A percentile compares a stretch with the other conserved stretches of the same genome.
Evolutionary conservation across 345 rosid genomes (phyloP).

Genomic region (Euphorbia pulcherrima): DNA sequence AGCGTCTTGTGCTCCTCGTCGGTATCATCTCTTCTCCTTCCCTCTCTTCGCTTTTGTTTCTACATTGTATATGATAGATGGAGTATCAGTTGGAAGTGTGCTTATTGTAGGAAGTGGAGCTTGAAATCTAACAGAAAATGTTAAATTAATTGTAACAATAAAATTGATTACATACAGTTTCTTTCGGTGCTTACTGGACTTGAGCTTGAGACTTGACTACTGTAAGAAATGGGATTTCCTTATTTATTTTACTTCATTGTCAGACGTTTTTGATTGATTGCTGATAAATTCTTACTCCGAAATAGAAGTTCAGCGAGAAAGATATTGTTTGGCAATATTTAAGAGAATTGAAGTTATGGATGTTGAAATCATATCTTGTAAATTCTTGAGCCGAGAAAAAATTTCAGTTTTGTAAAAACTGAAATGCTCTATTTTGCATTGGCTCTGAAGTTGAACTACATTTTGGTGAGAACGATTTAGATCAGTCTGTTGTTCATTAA

Average conservation of each 20-base stretch:
- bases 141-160: neutral
- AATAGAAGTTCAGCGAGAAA: neutral
- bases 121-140: neutral
- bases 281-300: neutral
- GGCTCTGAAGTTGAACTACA: neutral
- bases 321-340: neutral
- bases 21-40: conserved; percentile 33
- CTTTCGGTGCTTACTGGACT: neutral
- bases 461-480: neutral
- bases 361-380: neutral
- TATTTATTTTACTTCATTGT: neutral
- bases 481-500: neutral
- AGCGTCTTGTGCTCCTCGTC: conserved; percentile 80
- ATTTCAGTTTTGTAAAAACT: neutral
- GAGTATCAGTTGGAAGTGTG: neutral
- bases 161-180: neutral
- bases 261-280: neutral
- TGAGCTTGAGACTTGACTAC: neutral
- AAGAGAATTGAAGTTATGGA: neutral
- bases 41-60: conserved; percentile 15
- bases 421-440: neutral
- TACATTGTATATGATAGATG: neutral
- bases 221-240: neutral
- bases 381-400: neutral
- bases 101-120: neutral